Conservation (phyloP, 306 rosid genomes). For the Lotus japonicus region DNA sequence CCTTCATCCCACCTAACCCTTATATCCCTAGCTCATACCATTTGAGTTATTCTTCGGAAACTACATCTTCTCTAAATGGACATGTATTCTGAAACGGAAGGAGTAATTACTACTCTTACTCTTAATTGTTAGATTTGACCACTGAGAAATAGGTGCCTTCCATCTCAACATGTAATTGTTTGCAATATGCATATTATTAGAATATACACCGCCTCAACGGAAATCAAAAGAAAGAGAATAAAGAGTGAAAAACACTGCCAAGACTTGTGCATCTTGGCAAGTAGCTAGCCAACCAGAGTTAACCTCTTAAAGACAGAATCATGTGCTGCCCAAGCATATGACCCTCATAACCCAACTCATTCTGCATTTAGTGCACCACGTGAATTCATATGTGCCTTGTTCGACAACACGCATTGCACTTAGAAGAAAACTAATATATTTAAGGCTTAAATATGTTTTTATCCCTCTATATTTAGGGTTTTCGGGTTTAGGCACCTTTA, state of each 20-base stretch:
- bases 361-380: conserved; percentile 36
- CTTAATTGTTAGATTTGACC: not conserved
- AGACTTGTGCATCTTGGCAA: conserved; percentile 14
- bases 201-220: not conserved
- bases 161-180: not conserved
- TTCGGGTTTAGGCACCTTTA: too few species aligned
- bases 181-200: not conserved
- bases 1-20: too few species aligned
- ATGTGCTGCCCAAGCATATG: conserved; percentile 35
- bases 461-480: too few species aligned
- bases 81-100: too few species aligned
- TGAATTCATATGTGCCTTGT: conserved; percentile 15
- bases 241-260: not conserved
- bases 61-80: too few species aligned
- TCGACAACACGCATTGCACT: conserved; percentile 7
- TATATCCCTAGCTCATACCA: too few species aligned
- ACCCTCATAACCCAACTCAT: conserved; percentile 26
- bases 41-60: too few species aligned
- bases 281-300: conserved; percentile 8
- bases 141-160: not conserved
- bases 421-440: not conserved
- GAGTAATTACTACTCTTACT: too few species aligned
- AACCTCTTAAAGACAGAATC: conserved; percentile 27
- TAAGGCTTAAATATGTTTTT: too few species aligned
- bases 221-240: not conserved